Base-by-base conservation (phyloP, 129 eudicot genomes). In the Artemisia tridentata region DNA sequence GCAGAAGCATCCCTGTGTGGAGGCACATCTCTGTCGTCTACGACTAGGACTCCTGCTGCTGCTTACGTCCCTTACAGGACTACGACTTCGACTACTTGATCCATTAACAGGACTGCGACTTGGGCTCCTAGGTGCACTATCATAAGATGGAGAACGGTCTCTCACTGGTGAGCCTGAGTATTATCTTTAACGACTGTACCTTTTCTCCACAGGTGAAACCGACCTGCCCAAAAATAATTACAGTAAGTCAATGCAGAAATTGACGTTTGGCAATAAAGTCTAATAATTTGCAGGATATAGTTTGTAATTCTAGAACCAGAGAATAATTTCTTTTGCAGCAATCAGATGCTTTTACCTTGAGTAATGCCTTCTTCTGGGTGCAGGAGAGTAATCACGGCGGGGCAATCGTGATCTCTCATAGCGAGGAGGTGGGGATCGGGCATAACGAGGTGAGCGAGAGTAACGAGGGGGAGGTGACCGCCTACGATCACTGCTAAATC, bases 361-460 rank as follows among this genome's bases (percentile, higher is more conserved):
- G 75, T 83, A 73, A 8, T 79, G 85, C 75, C 87, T 81, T 81
- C 91, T 76, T 84, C 79, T 88, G 4, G 91, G 91, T 27, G 95
- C 80, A 15, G 84, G 86, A 17, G 96, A 91, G 75, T 87, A 75
- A 72, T 85, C 95, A 79, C 83, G 91, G 81, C 86, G 65, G 48
- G 23, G 81, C 5, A 93, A 88, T 70, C 79, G 81, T 9, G 90
- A 81, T 68, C 90, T 83, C 31, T 75, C 85, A 80, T 83, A 76
- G 46, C 86, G 91, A 14, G 89, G 82, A 47, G 92, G 84, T 63
- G 92, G 89, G 65, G 91, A 86, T 3, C 82, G 83, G 47, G 85
- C 72, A 71, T n/a, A 72, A 16, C 86, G 80, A 18, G 65, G 74
- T 29, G 91, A 86, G 14, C 84, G 85, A 38, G 87, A 74, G 76